Base-by-base conservation (phyloP, 371 early-diverging fungal species). In the Circinella umbellata region DNA sequence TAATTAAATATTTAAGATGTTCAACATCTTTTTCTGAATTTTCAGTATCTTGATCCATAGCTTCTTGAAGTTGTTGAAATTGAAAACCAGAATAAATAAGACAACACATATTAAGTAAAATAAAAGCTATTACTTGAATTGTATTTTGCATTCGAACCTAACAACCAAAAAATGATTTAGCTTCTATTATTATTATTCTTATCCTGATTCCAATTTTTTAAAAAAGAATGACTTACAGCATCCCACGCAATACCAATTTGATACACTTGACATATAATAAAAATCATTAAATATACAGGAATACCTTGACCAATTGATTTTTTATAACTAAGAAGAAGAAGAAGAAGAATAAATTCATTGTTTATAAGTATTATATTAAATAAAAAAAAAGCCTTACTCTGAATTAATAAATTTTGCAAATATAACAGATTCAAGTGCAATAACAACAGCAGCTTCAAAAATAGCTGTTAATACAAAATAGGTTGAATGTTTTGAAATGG, bases 101-200 rank as follows among this genome's bases (percentile, higher is more conserved):
- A 57, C 89, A 89, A 77, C 90, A 91, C 37, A 91, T 60, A 74
- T 95, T 92, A 82, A 96, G 93, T 49, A 92, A 62, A 48, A 95
- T 82, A 69, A 94, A 90, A 4, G 91, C 93, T 69, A 95, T 90
- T 46, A 96, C 86, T 76, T 96, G 95, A 68, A 96, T 93, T 1
- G 94, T 95, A 79, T 97, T 96, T 77, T 92, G 86, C 55, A 89
- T 85, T 48, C 87, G 88, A 4, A 93, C 85, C 94, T 94, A 80
- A 37, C 4, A 18, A 55, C 37, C n/a, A n/a, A n/a, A n/a, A n/a
- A n/a, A n/a, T n/a, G n/a, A n/a, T n/a, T n/a, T n/a, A n/a, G n/a
- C n/a, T n/a, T n/a, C n/a, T n/a, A n/a, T n/a, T n/a, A n/a, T n/a
- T n/a, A n/a, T n/a, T n/a, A n/a, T n/a, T n/a, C n/a, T n/a, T n/a